A percentile compares a stretch with the other conserved stretches of the same genome.
Conservation (phyloP, 2,329 filamentous ascomycete species). For the Cercospora zeina region DNA sequence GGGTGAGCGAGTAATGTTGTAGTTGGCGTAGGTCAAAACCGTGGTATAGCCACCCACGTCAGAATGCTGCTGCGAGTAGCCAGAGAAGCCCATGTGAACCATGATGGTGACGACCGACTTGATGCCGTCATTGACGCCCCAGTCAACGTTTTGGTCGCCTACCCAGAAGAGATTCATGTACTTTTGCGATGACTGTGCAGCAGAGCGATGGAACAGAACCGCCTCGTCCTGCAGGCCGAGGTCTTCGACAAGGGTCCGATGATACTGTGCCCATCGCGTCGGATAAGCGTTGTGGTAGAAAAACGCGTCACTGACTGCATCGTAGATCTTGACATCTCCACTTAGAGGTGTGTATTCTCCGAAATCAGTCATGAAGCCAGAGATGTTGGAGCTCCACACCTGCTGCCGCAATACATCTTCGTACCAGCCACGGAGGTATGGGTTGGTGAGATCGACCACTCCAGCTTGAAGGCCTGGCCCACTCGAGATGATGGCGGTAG, state of each 20-base stretch:
- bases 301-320: slow-evolving; percentile 37
- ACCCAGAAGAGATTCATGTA: slow-evolving; percentile 46
- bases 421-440: slow-evolving; percentile 40
- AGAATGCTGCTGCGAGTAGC: slow-evolving; percentile 41
- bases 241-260: slow-evolving; percentile 37
- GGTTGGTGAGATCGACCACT: slow-evolving; percentile 43
- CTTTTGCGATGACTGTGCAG: slow-evolving; percentile 38
- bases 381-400: slow-evolving; percentile 43
- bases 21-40: slow-evolving; percentile 35
- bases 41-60: slow-evolving; percentile 45
- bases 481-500: slow-evolving; percentile 41
- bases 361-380: slow-evolving; percentile 43
- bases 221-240: slow-evolving; percentile 38
- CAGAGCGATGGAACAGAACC: slow-evolving; percentile 43
- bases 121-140: slow-evolving; percentile 42
- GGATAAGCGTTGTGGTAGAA: slow-evolving; percentile 44
- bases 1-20: slow-evolving; percentile 41
- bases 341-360: slow-evolving; percentile 43
- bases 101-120: slow-evolving; percentile 41
- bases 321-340: slow-evolving; percentile 33
- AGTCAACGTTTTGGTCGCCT: slow-evolving; percentile 43
- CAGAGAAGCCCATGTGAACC: slow-evolving; percentile 43
- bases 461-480: slow-evolving; percentile 43
- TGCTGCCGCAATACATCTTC: slow-evolving; percentile 38
- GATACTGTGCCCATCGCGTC: slow-evolving; percentile 40